These are phyloP conservation scores for Fusarium redolens DNA, from an alignment of 2,329 filamentous ascomycete genomes.

Conservation along the genomic window DNA sequence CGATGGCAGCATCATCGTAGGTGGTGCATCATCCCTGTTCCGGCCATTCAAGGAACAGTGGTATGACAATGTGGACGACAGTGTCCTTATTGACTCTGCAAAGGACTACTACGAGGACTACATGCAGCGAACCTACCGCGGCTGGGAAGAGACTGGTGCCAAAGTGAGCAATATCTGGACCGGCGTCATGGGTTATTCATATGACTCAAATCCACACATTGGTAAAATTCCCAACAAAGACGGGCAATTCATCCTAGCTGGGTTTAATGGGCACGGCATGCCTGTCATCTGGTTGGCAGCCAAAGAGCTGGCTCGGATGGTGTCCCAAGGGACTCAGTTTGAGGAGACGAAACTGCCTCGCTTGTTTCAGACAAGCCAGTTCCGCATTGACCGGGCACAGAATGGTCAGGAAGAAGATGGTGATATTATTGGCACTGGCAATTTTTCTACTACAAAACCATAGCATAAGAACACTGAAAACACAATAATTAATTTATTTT, in stretches of 20 bases:
- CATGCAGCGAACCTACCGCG: background rate
- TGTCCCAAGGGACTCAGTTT: background rate
- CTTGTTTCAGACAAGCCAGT: constrained; percentile 2
- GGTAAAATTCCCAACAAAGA: background rate
- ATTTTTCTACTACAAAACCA: background rate
- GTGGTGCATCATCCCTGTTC: background rate
- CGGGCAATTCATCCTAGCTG: background rate
- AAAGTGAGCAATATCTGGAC: constrained; percentile 5
- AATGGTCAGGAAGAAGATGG: background rate
- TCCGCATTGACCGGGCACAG: constrained; percentile 3
- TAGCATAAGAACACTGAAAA: background rate
- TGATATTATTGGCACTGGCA: constrained; percentile 5
- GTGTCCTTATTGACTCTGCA: background rate
- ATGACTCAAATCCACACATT: constrained; percentile 4
- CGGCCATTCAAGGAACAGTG: constrained; percentile 1
- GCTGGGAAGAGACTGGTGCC: constrained; percentile 1
- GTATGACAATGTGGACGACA: constrained; percentile 5
- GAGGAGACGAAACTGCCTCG: background rate
- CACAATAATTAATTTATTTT: background rate
- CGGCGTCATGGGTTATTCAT: constrained; percentile 5
- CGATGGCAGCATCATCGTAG: background rate
- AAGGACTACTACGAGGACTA: constrained; percentile 6
- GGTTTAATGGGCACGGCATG: constrained; percentile 1
- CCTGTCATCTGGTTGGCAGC: constrained; percentile 5
- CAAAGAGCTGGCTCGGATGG: background rate